Evolutionary conservation across 257 asterid genomes (phyloP).

Genomic region (Forsythia viridissima): DNA sequence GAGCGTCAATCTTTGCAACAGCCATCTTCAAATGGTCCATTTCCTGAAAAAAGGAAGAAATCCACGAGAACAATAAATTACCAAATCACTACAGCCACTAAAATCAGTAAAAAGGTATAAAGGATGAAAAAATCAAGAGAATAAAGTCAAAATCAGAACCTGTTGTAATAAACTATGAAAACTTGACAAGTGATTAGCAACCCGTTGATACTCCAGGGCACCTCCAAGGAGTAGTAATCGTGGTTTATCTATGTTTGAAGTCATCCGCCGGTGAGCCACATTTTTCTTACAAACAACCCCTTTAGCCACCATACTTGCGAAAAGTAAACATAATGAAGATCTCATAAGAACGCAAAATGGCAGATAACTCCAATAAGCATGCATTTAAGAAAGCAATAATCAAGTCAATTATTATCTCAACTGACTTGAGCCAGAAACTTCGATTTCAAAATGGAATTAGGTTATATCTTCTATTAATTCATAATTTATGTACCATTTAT

Average conservation of each 20-base stretch:
- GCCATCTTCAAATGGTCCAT: constrained; percentile 92
- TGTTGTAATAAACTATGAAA: constrained; percentile 77
- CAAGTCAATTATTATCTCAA: constrained; percentile 7
- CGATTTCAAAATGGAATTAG: neutral
- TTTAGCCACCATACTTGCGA: constrained; percentile 58
- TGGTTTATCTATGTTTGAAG: constrained; percentile 62
- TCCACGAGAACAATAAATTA: constrained; percentile 15
- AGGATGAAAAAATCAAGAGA: constrained; percentile 10
- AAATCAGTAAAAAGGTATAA: neutral
- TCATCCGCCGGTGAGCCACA: constrained; percentile 77
- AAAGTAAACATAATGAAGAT: constrained; percentile 29
- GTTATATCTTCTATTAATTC: neutral
- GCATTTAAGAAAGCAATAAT: constrained; percentile 19
- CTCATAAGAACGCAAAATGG: constrained; percentile 26
- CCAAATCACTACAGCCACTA: neutral
- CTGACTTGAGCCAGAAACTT: constrained; percentile 12
- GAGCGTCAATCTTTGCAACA: constrained; percentile 77
- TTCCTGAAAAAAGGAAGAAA: constrained; percentile 49
- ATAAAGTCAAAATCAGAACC: constrained; percentile 40
- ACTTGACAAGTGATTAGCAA: constrained; percentile 75
- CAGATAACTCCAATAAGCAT: constrained; percentile 5
- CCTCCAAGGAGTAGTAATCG: constrained; percentile 72
- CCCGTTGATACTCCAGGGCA: constrained; percentile 82
- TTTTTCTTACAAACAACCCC: constrained; percentile 86
- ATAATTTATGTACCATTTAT: neutral